Percentiles rank a stretch among this genome's conserved stretches.
phyloP scores from a whole-genome alignment of 179 eudicot genomes.

The Patellifolia procumbens region DNA sequence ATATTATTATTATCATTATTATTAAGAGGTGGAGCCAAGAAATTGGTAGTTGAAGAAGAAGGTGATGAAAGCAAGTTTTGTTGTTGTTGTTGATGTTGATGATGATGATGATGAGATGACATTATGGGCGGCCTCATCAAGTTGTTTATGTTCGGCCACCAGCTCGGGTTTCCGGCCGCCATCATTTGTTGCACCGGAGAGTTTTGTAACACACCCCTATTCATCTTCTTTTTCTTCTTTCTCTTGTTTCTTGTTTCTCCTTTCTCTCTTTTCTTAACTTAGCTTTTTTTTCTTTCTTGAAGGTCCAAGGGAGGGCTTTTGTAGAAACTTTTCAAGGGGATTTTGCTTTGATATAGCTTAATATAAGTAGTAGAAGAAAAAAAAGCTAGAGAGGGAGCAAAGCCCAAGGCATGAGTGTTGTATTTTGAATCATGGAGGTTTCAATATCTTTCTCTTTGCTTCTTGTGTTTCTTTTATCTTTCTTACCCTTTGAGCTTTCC shows the following conservation, averaged over 20 bases:
- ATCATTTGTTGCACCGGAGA: slow-evolving; percentile 69
- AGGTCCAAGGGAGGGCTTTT: slow-evolving; percentile 33
- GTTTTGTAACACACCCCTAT: slow-evolving; percentile 63
- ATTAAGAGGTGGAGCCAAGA: slow-evolving; percentile 26
- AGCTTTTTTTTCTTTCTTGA: background rate
- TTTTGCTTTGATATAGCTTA: slow-evolving; percentile 22
- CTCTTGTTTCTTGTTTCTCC: background rate
- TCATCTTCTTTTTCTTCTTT: slow-evolving; percentile 36
- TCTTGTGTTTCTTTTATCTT: slow-evolving; percentile 3
- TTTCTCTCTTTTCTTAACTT: background rate
- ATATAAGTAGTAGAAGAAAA: slow-evolving; percentile 16
- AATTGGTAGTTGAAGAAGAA: slow-evolving; percentile 30
- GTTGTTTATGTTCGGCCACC: slow-evolving; percentile 51
- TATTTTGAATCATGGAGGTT: slow-evolving; percentile 26
- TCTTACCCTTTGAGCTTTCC: slow-evolving; percentile 25
- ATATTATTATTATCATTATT: slow-evolving; percentile 9
- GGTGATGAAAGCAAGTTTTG: slow-evolving; percentile 23
- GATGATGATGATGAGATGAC: slow-evolving; percentile 29
- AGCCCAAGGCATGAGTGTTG: slow-evolving; percentile 25
- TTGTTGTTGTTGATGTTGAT: too few species aligned
- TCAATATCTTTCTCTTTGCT: background rate
- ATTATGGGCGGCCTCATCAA: slow-evolving; percentile 33
- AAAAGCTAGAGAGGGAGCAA: slow-evolving; percentile 23
- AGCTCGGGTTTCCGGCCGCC: slow-evolving; percentile 56
- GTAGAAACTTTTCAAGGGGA: slow-evolving; percentile 28